Base-by-base conservation (phyloP, 192 early-diverging fungal species). In the Funneliformis mosseae region DNA sequence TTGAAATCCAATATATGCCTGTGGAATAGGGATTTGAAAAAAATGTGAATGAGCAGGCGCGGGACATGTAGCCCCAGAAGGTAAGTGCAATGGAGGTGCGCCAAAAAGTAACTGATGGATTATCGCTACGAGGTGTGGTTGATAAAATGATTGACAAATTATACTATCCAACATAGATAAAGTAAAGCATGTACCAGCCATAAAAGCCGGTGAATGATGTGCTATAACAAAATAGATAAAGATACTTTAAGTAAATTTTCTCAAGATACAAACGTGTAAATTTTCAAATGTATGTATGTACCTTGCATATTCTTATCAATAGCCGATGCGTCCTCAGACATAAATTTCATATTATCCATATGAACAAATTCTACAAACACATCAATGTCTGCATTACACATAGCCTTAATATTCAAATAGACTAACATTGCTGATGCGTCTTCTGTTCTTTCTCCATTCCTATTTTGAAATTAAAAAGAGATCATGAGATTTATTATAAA, bases 321-420 rank as follows among this genome's bases (percentile, higher is more conserved):
- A 18, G 68, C 66, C 33, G 66, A 46, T 21, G 78, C 41, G 42
- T 79, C 78, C n/a, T 79, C 78, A 8, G 78, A 79, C 68, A 79
- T 79, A 70, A 79, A 79, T 59, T 79, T 79, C 78, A 79, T 79
- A 42, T 79, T 79, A 79, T 79, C 68, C 33, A 45, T 79, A 38
- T 79, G 78, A 0, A 79, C 78, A 71, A 79, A 79, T 16, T 79
- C 78, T 21, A 79, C 78, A 79, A 79, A 70, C 6, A 79, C 55
- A 8, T 79, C 66, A 79, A 79, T 70, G 16, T 79, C 43, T 21
- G 33, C n/a, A 12, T 70, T 39, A 28, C 67, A 79, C 67, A 79
- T 79, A 23, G 78, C 78, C 23, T 79, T 79, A 59, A 79, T 79
- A n/a, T 79, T 79, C 21, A 79, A 79, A 45, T 55, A 79, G 5